Evolutionary conservation across 2,329 filamentous ascomycete genomes (phyloP).

Genomic region (Metarhizium humberi): DNA sequence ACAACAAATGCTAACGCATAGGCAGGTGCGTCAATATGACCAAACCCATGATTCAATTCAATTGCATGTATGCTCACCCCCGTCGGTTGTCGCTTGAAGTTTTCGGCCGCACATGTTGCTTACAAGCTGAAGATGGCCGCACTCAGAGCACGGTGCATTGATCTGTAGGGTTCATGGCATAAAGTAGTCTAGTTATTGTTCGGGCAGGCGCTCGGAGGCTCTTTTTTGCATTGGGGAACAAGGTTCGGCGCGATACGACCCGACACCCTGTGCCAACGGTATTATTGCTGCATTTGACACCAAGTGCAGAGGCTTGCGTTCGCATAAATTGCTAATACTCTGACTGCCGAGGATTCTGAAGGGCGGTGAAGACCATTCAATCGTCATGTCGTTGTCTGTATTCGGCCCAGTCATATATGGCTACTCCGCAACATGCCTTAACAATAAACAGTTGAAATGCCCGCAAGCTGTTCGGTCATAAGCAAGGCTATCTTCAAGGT

Average conservation of each 20-base stretch:
- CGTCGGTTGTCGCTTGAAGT: too few species aligned
- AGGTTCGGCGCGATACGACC: neutral
- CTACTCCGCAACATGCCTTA: too few species aligned
- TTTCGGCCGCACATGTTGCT: too few species aligned
- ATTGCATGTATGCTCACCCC: neutral
- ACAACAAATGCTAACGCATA: too few species aligned
- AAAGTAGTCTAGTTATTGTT: neutral
- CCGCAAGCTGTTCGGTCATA: too few species aligned
- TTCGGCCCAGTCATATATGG: neutral
- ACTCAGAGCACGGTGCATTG: too few species aligned
- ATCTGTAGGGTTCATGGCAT: too few species aligned
- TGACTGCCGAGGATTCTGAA: neutral
- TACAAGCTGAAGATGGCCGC: too few species aligned
- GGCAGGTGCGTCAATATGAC: neutral
- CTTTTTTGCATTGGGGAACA: neutral
- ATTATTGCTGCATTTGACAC: neutral
- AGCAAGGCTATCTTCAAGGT: too few species aligned
- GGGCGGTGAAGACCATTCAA: neutral
- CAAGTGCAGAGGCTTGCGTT: neutral
- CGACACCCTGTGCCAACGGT: neutral
- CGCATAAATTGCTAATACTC: neutral
- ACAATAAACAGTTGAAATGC: too few species aligned
- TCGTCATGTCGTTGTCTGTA: neutral
- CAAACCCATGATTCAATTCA: neutral
- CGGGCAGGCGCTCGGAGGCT: too few species aligned